A percentile compares a stretch with the other conserved stretches of the same genome.
These are phyloP conservation scores for Eucalyptus marginata DNA, from an alignment of 345 rosid genomes.

Conservation along the genomic window DNA sequence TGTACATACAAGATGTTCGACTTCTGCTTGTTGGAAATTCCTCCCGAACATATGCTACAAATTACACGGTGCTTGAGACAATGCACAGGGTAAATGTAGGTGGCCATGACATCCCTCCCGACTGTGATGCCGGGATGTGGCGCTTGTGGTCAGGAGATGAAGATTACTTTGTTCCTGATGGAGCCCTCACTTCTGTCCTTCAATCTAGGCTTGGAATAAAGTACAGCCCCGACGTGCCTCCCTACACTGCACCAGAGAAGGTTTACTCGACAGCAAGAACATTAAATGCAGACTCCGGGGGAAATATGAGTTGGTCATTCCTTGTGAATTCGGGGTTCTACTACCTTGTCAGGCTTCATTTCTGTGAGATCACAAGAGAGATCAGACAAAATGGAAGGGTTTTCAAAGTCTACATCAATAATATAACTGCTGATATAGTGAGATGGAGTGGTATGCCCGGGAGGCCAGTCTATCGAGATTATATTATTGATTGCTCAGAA, in stretches of 20 bases:
- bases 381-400: not conserved
- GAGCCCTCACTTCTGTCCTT: not conserved
- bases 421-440: constrained; percentile 1
- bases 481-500: not conserved
- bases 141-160: constrained; percentile 6
- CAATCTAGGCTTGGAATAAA: not conserved
- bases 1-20: not conserved
- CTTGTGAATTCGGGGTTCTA: constrained; percentile 14
- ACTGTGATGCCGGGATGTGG: constrained; percentile 1
- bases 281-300: not conserved
- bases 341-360: constrained; percentile 12
- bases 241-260: constrained; percentile 3
- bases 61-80: not conserved
- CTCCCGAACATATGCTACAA: not conserved
- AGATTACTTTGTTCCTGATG: not conserved
- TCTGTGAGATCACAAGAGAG: not conserved
- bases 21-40: not conserved
- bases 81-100: constrained; percentile 11
- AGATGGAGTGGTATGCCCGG: not conserved
- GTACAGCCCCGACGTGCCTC: not conserved
- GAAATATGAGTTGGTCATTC: constrained; percentile 12
- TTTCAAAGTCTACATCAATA: constrained; percentile 4
- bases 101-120: not conserved
- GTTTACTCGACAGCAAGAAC: constrained; percentile 10
- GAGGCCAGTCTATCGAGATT: constrained; percentile 10